Evolutionary conservation across 148 eudicot species (phyloP), one percentile per base, ranked within the genome.

Genomic region (Spergularia marina): DNA sequence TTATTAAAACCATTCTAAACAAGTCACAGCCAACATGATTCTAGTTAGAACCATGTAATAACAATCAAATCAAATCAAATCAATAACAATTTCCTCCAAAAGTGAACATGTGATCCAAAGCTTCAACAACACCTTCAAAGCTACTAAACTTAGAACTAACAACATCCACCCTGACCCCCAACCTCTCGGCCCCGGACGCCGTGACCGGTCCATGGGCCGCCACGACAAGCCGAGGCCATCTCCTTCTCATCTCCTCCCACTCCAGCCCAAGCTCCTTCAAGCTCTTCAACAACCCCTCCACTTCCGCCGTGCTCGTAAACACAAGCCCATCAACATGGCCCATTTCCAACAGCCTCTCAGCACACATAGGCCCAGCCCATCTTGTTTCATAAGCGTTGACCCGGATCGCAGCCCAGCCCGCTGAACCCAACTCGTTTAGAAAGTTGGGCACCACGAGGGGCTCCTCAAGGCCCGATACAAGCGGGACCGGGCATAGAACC

Each of bases 121-220:
- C 92, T 47, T 91, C 86, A 71, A 89, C 87, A 5, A 93, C 89
- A 4, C 96, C 96, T 23, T 78, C 85, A 82, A 93, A 93, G 58
- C 93, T 87, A 77, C 85, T 80, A 82, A 86, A 93, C 72, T 79
- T 85, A 0, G 82, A 70, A 67, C 96, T 86, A 72, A 89, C 96
- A 73, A 89, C 87, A 88, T 91, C 98, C 30, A 93, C 87, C 0
- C 77, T 75, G n/a, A 93, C 91, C 13, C 98, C 96, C 76, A 91
- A 77, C 47, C 87, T 82, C 81, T 91, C 89, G 12, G 98, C 96
- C 69, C 93, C 98, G 6, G 88, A 76, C 2, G 98, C 93, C 13
- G 96, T 93, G 11, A 91, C 93, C 2, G 96, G 96, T 25, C 96
- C 96, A 68, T 93, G 96, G 53, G 90, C 98, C 65, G 93, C 93